These are phyloP conservation scores for Malus hybrid DNA, from an alignment of 331 rosid species.

Conservation along the genomic window DNA sequence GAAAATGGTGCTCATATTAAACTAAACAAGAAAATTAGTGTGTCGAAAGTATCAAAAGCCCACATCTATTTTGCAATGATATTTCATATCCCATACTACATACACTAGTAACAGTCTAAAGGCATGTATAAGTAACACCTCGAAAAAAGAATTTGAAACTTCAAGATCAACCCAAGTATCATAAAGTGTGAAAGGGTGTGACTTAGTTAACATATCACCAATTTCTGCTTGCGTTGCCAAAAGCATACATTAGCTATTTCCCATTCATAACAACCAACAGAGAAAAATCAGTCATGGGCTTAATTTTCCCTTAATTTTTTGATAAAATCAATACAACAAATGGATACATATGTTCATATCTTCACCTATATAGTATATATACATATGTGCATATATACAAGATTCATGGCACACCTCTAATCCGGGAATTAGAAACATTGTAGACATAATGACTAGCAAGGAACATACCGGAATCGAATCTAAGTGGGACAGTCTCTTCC, in stretches of 20 bases:
- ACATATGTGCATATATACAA: background rate
- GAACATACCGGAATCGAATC: constrained; percentile 76
- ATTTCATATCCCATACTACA: background rate
- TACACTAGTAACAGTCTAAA: constrained; percentile 22
- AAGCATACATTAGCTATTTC: background rate
- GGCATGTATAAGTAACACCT: background rate
- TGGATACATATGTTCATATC: background rate
- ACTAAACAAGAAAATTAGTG: background rate
- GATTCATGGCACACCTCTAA: background rate
- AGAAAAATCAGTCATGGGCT: background rate
- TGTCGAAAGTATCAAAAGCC: background rate
- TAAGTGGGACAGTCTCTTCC: constrained; percentile 84
- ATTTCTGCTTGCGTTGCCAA: background rate
- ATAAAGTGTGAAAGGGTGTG: background rate
- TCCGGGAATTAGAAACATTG: background rate
- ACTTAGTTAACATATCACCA: background rate
- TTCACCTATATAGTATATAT: too few relatives aligned
- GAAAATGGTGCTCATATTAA: background rate
- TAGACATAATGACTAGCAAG: background rate
- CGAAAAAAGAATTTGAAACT: too few relatives aligned
- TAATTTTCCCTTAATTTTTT: background rate
- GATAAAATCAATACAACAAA: background rate
- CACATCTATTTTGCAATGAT: background rate
- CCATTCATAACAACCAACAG: background rate
- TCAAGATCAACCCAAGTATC: background rate